phyloP scores from a whole-genome alignment of 2,329 filamentous ascomycete genomes.

The Triangularia verruculosa region DNA sequence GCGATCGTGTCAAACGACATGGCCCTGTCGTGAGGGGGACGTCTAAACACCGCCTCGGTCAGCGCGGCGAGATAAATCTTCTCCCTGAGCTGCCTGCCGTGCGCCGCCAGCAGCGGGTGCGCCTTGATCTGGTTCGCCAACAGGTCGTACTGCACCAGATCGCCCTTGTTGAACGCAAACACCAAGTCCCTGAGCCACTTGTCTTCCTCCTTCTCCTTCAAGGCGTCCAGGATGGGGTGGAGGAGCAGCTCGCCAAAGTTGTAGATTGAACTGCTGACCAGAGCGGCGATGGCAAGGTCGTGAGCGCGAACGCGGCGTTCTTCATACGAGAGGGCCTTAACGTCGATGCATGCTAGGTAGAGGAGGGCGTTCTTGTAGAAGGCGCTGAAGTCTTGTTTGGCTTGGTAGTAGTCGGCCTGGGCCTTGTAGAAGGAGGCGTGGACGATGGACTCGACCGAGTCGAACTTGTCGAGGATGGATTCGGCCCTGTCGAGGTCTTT shows the following conservation, averaged over 20 bases:
- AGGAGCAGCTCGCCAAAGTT: conserved; percentile 99
- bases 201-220: conserved; percentile 66
- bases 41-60: conserved; percentile 93
- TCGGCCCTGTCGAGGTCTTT: conserved; percentile 86
- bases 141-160: conserved; percentile 81
- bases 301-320: conserved; percentile 85
- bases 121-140: conserved; percentile 77
- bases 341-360: conserved; percentile 92
- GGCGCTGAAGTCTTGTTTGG: conserved; percentile 86
- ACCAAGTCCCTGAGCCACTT: conserved; percentile 93
- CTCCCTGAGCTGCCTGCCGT: conserved; percentile 83
- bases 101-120: conserved; percentile 73
- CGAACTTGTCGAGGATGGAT: conserved; percentile 83
- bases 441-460: conserved; percentile 91
- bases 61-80: conserved; percentile 97
- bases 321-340: conserved; percentile 66
- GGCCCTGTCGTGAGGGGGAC: conserved; percentile 89
- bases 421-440: conserved; percentile 96
- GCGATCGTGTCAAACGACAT: conserved; percentile 90
- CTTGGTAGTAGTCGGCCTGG: conserved; percentile 92
- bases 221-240: conserved; percentile 88
- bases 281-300: conserved; percentile 85
- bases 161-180: conserved; percentile 95
- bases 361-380: conserved; percentile 98
- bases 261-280: conserved; percentile 94